Evolutionary conservation across 129 eudicot genomes (phyloP).

Genomic region (Saposhnikovia divaricata): DNA sequence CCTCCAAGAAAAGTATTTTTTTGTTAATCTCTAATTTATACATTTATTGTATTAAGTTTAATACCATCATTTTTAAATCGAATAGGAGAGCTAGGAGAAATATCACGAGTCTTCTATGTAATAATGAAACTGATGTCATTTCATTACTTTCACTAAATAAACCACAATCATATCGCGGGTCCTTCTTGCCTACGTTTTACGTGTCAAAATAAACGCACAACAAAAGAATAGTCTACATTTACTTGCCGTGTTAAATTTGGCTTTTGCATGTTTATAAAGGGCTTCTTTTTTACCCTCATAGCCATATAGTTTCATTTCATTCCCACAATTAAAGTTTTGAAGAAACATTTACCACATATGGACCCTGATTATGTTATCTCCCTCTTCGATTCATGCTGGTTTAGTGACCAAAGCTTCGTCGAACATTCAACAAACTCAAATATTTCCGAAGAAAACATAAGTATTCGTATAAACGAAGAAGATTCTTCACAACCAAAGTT

Average conservation of each 20-base stretch:
- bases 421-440: slow-evolving; percentile 10
- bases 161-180: neutral
- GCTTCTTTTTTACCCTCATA: neutral
- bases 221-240: neutral
- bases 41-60: too few relatives aligned
- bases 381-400: slow-evolving; percentile 65
- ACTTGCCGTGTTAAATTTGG: neutral
- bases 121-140: neutral
- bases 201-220: neutral
- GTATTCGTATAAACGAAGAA: neutral
- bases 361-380: slow-evolving; percentile 44
- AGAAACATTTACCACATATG: slow-evolving; percentile 21
- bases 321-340: neutral
- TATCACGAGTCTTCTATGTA: neutral
- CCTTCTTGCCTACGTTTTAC: neutral
- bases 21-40: too few relatives aligned
- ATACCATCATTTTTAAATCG: too few relatives aligned
- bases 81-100: too few relatives aligned
- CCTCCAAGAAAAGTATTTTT: too few relatives aligned
- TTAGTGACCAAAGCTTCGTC: slow-evolving; percentile 31
- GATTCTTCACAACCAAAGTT: slow-evolving; percentile 16
- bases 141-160: neutral
- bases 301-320: neutral
- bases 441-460: neutral
- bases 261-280: neutral